Evolutionary conservation across 2,329 filamentous ascomycete genomes (phyloP).

Genomic region (Exophiala dermatitidis): DNA sequence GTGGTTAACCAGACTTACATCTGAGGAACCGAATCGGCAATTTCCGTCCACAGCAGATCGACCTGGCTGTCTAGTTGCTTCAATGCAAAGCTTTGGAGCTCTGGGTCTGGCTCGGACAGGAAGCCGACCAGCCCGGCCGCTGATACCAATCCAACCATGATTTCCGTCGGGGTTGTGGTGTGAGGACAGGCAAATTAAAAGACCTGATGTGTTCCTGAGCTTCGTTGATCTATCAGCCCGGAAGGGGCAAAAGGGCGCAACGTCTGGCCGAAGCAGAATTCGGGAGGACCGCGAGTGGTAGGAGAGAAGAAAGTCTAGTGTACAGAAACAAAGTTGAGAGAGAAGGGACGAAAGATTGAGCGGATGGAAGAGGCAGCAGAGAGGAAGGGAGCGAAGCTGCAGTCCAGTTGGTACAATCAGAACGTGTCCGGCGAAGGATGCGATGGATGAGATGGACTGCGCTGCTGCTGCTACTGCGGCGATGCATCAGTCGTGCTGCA

Average conservation of each 20-base stretch:
- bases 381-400: slow-evolving; percentile 2
- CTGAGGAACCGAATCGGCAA: slow-evolving; percentile 82
- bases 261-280: background rate
- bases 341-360: slow-evolving; percentile 7
- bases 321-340: slow-evolving; percentile 16
- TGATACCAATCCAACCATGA: slow-evolving; percentile 88
- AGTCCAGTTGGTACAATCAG: background rate
- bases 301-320: slow-evolving; percentile 21
- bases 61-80: slow-evolving; percentile 95
- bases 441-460: slow-evolving; percentile 4
- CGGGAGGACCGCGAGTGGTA: slow-evolving; percentile 6
- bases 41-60: slow-evolving; percentile 95
- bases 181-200: slow-evolving; percentile 1
- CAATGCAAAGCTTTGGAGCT: slow-evolving; percentile 89
- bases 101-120: slow-evolving; percentile 85
- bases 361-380: slow-evolving; percentile 6
- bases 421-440: background rate
- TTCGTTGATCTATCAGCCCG: slow-evolving; percentile 13
- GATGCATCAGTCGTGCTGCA: background rate
- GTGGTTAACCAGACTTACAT: slow-evolving; percentile 57
- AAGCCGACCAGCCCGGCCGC: slow-evolving; percentile 93
- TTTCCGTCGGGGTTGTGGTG: slow-evolving; percentile 5
- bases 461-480: background rate
- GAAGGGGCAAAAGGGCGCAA: slow-evolving; percentile 11
- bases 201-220: background rate